These are phyloP conservation scores for Purpureocillium lavendulum DNA, from an alignment of 2,329 filamentous ascomycete species.

Conservation along the genomic window DNA sequence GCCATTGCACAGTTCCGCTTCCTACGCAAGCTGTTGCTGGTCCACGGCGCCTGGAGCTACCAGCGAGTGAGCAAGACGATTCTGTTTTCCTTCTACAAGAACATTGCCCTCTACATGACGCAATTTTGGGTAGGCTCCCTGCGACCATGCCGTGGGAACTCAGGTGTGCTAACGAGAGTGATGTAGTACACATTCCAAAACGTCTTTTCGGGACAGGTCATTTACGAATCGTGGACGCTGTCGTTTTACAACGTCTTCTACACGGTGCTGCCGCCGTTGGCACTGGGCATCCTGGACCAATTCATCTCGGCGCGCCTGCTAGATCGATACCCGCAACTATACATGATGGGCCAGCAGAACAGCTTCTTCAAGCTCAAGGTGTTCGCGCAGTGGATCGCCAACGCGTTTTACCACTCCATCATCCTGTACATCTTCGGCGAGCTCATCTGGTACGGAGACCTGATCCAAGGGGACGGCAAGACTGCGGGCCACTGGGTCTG, in stretches of 20 bases:
- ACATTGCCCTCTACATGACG: slow-evolving; percentile 96
- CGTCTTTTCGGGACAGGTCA: slow-evolving; percentile 92
- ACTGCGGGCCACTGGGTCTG: slow-evolving; percentile 94
- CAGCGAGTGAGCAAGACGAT: slow-evolving; percentile 96
- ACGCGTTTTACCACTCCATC: slow-evolving; percentile 92
- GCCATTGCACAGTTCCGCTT: slow-evolving; percentile 94
- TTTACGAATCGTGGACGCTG: slow-evolving; percentile 99
- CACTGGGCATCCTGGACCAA: slow-evolving; percentile 93
- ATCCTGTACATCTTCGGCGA: slow-evolving; percentile 82
- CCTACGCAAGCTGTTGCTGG: slow-evolving; percentile 84
- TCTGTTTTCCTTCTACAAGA: slow-evolving; percentile 98
- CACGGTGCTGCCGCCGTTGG: slow-evolving; percentile 86
- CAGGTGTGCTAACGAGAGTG: too few species aligned
- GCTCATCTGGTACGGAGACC: slow-evolving; percentile 74
- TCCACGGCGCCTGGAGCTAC: slow-evolving; percentile 96
- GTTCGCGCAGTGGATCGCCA: slow-evolving; percentile 86
- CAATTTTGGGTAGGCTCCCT: slow-evolving; percentile 79
- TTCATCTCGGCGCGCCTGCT: slow-evolving; percentile 91
- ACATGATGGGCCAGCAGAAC: slow-evolving; percentile 86
- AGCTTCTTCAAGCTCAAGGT: slow-evolving; percentile 89
- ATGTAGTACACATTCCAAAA: slow-evolving; percentile 91
- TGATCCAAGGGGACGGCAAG: slow-evolving; percentile 69
- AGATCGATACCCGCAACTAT: slow-evolving; percentile 93
- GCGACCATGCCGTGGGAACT: not conserved
- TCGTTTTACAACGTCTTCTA: slow-evolving; percentile 99